Evolutionary conservation across 805 yeast species (phyloP), one percentile per base, ranked within the genome.

Genomic region (Starmera caribaea): DNA sequence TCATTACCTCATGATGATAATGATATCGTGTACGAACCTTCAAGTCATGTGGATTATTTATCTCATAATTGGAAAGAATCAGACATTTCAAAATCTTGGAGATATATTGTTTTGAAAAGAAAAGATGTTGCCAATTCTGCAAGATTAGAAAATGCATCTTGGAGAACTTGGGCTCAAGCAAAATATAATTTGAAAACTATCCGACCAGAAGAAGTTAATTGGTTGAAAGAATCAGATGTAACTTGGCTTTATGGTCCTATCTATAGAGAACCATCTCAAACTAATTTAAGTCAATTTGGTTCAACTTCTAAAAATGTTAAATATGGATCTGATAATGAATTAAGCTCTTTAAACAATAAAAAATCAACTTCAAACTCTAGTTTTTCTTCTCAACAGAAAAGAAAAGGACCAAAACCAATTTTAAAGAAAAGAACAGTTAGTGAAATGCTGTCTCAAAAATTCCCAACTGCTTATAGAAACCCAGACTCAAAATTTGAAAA

Each of bases 151-250:
- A 84, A 84, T 55, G 97, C 97, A 1, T 77, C 90, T 39, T 90
- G 98, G 98, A 74, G 98, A 59, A 92, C 97, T 5, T 92, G 97
- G 98, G 88, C 95, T 11, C 94, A 92, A 61, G 81, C 92, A 31
- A 79, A 88, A 55, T 76, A 80, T 48, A 75, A 83, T 41, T 65
- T 82, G 38, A 67, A 68, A 46, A 92, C 98, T 0, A 85, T 90
- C 7, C 77, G 89, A 15, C 98, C 99, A 1, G 94, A 87, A 53
- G 73, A 76, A 30, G 84, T 92, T 36, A 90, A 92, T 59, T 92
- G 99, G 99, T 78, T 87, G 34, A 92, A 94, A 62, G 99, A 92
- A 53, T 81, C 82, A 42, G 99, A 92, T 59, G 96, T 92, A 10
- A 88, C 97, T 2, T 92, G 98, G 98, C 72, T 92, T 12, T 92